Percentiles rank a stretch among this genome's conserved stretches.
These are phyloP conservation scores for Sugiyamaella neomexicana DNA, from an alignment of 1,139 yeast genomes.

Conservation along the genomic window DNA sequence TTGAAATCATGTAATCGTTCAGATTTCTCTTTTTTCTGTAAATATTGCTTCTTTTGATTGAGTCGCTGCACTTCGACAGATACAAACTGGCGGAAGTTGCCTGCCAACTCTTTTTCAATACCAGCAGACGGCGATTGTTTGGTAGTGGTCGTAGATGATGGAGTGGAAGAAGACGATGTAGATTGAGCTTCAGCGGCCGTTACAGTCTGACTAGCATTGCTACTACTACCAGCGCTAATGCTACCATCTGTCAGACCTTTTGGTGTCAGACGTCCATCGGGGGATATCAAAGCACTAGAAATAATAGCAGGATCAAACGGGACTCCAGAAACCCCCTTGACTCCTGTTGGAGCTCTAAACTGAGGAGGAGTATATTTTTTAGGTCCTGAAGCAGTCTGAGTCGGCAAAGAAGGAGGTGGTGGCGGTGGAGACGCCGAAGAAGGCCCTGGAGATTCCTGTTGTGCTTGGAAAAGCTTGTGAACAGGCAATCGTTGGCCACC, in stretches of 20 bases:
- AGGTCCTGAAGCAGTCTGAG: not conserved
- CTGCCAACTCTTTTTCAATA: constrained; percentile 39
- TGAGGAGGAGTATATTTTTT: constrained; percentile 63
- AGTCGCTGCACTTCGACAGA: constrained; percentile 38
- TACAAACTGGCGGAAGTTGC: constrained; percentile 41
- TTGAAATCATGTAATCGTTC: constrained; percentile 64
- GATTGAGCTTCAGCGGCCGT: not conserved
- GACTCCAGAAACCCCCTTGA: constrained; percentile 25
- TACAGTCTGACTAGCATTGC: not conserved
- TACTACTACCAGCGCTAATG: not conserved
- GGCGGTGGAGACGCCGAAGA: not conserved
- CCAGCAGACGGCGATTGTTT: constrained; percentile 19
- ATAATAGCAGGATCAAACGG: constrained; percentile 72
- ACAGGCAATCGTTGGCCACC: constrained; percentile 6
- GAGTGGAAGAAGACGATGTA: not conserved
- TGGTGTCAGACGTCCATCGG: constrained; percentile 20
- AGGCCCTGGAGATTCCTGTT: not conserved
- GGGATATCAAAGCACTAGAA: constrained; percentile 41
- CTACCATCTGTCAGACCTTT: not conserved
- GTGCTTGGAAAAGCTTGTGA: constrained; percentile 12
- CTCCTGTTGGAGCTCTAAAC: constrained; percentile 51
- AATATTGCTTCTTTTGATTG: constrained; percentile 35
- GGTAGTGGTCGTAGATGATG: constrained; percentile 2
- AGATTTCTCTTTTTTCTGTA: constrained; percentile 47
- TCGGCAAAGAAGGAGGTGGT: not conserved